Evolutionary conservation across 257 asterid species (phyloP).

Genomic region (Nicotiana obtusifolia): DNA sequence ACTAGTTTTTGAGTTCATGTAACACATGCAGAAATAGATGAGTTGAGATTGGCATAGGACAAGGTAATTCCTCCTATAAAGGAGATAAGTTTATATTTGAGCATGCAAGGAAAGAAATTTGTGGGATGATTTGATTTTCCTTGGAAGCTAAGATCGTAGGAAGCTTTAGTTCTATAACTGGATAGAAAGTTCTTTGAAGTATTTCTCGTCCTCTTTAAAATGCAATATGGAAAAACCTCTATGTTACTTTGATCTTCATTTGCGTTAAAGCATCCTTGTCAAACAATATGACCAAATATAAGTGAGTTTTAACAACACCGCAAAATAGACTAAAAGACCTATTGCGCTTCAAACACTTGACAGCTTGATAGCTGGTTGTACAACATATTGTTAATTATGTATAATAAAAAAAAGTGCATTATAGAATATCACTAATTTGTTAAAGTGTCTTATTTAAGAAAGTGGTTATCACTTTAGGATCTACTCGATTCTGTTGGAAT

Average conservation of each 20-base stretch:
- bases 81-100: not conserved
- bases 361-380: not conserved
- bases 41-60: not conserved
- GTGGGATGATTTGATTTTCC: not conserved
- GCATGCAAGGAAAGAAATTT: conserved; percentile 1
- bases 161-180: not conserved
- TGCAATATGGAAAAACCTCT: conserved; percentile 3
- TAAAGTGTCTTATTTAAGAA: not conserved
- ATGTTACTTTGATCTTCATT: not conserved
- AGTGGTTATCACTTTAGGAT: not conserved
- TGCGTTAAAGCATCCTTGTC: not conserved
- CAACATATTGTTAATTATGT: not conserved
- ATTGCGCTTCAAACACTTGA: not conserved
- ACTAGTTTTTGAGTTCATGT: conserved; percentile 1
- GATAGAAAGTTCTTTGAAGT: not conserved
- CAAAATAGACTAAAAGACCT: not conserved
- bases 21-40: not conserved
- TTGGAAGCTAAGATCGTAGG: not conserved
- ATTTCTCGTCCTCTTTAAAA: not conserved
- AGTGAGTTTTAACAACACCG: not conserved
- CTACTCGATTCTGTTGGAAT: not conserved
- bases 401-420: not conserved
- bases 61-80: not conserved
- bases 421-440: not conserved
- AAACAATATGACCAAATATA: not conserved